Percentiles rank a stretch among this genome's conserved stretches.
Evolutionary conservation across 768 basidiomycete species (phyloP).

Genomic region (Leccinellum luteum): DNA sequence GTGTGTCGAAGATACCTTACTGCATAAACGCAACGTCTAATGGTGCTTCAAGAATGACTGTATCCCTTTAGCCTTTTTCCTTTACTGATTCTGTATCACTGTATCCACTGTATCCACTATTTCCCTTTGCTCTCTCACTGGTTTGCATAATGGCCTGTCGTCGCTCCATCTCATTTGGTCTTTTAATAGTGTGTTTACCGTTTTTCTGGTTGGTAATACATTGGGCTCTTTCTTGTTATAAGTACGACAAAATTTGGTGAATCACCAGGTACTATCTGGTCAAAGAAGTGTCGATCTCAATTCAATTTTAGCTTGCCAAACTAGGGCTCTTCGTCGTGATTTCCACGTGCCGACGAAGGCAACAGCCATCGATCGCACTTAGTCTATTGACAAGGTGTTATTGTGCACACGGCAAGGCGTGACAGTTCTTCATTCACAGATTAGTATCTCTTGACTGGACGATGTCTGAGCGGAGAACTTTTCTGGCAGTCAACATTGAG

Average conservation of each 20-base stretch:
- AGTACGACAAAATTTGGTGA: background rate
- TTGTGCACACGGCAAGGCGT: background rate
- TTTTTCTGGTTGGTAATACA: conserved; percentile 8
- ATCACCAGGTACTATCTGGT: background rate
- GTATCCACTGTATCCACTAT: background rate
- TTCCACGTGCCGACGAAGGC: conserved; percentile 10
- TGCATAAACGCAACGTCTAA: conserved; percentile 19
- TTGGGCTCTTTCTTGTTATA: background rate
- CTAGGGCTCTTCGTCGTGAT: background rate
- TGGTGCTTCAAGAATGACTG: conserved; percentile 13
- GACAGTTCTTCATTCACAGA: background rate
- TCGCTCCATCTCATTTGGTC: conserved; percentile 5
- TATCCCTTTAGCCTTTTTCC: conserved; percentile 12
- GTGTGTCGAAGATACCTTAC: conserved; percentile 9
- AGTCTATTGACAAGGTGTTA: background rate
- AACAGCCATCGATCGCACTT: background rate
- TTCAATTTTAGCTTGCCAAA: background rate
- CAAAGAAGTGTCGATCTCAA: conserved; percentile 5
- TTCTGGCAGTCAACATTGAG: background rate
- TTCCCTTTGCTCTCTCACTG: background rate
- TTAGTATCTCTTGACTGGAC: background rate
- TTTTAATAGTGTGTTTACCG: background rate
- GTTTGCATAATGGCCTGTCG: conserved; percentile 2
- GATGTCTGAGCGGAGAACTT: background rate
- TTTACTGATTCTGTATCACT: conserved; percentile 8